Conservation (phyloP, 805 yeast genomes). For the Myxozyma lipomycoides region DNA sequence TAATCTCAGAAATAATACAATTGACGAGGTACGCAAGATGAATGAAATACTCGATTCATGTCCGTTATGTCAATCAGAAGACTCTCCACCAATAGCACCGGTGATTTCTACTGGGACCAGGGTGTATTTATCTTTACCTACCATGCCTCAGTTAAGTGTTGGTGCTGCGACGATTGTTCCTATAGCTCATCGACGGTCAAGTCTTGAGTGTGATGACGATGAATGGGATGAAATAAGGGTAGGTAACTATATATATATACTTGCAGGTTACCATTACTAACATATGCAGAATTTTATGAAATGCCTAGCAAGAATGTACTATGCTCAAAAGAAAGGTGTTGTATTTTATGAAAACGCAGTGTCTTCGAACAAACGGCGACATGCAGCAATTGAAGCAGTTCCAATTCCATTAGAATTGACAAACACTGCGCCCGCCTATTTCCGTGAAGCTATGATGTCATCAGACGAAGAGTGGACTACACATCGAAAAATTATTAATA, state of each 20-base stretch:
- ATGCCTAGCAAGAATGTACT: slow-evolving; percentile 42
- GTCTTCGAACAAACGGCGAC: slow-evolving; percentile 33
- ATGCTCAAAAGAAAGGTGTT: slow-evolving; percentile 38
- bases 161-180: slow-evolving; percentile 44
- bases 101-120: slow-evolving; percentile 40
- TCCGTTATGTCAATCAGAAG: slow-evolving; percentile 38
- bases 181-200: slow-evolving; percentile 41
- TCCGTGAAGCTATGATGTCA: slow-evolving; percentile 43
- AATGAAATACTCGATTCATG: slow-evolving; percentile 39
- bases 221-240: slow-evolving; percentile 44
- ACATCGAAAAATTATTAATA: slow-evolving; percentile 42
- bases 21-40: slow-evolving; percentile 33
- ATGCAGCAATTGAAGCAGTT: slow-evolving; percentile 44
- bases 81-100: slow-evolving; percentile 33
- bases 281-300: slow-evolving; percentile 40
- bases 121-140: slow-evolving; percentile 41
- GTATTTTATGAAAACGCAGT: slow-evolving; percentile 48
- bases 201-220: slow-evolving; percentile 43
- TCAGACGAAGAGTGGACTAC: slow-evolving; percentile 42
- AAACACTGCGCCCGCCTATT: slow-evolving; percentile 41
- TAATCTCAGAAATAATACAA: slow-evolving; percentile 35
- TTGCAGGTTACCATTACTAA: background rate
- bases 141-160: slow-evolving; percentile 42
- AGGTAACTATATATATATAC: background rate
- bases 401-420: slow-evolving; percentile 42